Percentiles rank a stretch among this genome's conserved stretches.
Evolutionary conservation across 2,329 filamentous ascomycete species (phyloP).

Genomic region (Fusarium dimerum): DNA sequence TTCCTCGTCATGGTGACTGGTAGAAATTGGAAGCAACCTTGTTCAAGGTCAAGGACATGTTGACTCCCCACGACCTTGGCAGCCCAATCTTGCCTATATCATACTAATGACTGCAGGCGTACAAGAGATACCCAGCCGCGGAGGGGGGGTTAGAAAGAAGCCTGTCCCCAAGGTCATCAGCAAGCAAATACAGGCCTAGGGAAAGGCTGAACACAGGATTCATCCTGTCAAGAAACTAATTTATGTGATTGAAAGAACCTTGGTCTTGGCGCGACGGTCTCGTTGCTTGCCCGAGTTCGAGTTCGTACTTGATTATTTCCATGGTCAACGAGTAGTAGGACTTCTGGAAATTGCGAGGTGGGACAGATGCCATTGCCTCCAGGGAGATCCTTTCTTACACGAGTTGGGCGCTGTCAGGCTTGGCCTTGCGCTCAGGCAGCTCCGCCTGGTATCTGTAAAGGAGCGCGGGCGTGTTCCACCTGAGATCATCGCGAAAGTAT

Average conservation of each 20-base stretch:
- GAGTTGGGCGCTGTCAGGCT: constrained; percentile 31
- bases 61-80: not conserved
- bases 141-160: not conserved
- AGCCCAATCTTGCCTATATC: not conserved
- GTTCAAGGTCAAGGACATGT: not conserved
- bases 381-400: constrained; percentile 10
- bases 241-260: not conserved
- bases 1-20: not conserved
- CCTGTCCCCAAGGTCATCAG: not conserved
- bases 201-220: not conserved
- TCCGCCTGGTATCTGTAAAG: constrained; percentile 22
- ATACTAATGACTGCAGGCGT: not conserved
- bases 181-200: not conserved
- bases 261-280: not conserved
- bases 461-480: constrained; percentile 8
- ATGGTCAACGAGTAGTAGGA: constrained; percentile 27
- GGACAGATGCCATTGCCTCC: constrained; percentile 7
- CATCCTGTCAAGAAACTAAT: not conserved
- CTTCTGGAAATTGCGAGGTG: constrained; percentile 18
- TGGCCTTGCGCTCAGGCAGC: constrained; percentile 16
- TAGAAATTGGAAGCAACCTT: not conserved
- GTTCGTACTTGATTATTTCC: not conserved
- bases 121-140: not conserved
- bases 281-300: not conserved
- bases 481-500: not conserved